Evolutionary conservation across 345 rosid genomes (phyloP), one percentile per base, ranked within the genome.

Genomic region (Draba incana): DNA sequence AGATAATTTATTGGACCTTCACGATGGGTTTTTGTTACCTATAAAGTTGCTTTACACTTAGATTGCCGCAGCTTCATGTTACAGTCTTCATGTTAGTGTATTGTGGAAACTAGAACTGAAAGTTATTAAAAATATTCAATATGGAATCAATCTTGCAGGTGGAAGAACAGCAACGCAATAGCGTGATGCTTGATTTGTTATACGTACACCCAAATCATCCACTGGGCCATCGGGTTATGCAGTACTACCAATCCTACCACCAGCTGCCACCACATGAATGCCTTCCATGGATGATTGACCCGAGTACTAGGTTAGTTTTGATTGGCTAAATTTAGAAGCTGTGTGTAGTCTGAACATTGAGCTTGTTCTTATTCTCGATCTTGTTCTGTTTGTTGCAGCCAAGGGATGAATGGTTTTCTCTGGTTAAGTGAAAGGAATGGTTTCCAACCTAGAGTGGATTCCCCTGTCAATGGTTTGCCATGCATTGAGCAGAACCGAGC

Each of bases 381-480:
- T 14, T 72, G 67, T 45, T 72, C 53, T 51, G 61, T 35, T 15
- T 73, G 39, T 75, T 79, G 67, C 87, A 95, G 99, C 78, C 84
- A 81, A 81, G 98, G 96, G 68, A 88, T 89, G 96, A 95, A 85
- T 68, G 99, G 99, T 16, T 92, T 48, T 78, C 72, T 95, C 70
- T 88, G 92, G 92, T 64, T 88, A 45, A 62, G 48, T 54, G 82
- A 80, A 78, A 84, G 97, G 81, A 95, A 92, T 77, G 79, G 42
- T 58, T 75, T 69, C 56, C 81, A 48, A 61, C 27, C 5, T 64
- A 25, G 16, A 42, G 66, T 92, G 50, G 58, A 69, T 63, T 88
- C 99, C 6, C 99, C 97, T 64, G 75, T 89, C 77, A 74, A 23
- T 37, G 96, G 92, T 57, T 78, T 92, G 68, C 93, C 87, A 30